These are phyloP conservation scores for Amanita brunnescens DNA, from an alignment of 768 basidiomycete species.

Conservation along the genomic window DNA sequence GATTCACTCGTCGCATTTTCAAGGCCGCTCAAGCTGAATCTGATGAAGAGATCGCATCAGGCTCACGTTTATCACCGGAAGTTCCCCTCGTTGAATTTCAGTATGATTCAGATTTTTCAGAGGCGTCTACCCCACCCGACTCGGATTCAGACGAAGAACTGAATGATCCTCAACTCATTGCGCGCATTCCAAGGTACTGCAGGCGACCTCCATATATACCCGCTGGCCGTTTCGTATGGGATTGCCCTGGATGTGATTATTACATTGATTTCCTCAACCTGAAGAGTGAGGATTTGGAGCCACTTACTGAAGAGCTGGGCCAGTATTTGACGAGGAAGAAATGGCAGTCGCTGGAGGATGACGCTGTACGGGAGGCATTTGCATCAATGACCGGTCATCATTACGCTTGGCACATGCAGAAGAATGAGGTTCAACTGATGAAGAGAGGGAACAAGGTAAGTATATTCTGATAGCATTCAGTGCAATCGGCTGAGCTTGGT, in stretches of 20 bases:
- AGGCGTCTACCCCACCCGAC: conserved; percentile 36
- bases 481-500: not conserved
- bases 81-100: conserved; percentile 12
- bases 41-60: not conserved
- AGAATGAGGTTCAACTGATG: not conserved
- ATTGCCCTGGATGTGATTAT: conserved; percentile 42
- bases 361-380: conserved; percentile 16
- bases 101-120: conserved; percentile 54
- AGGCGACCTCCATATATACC: conserved; percentile 30
- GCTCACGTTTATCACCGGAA: not conserved
- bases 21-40: not conserved
- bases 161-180: conserved; percentile 14
- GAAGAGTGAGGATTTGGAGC: conserved; percentile 21
- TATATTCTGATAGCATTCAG: not conserved
- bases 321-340: conserved; percentile 19
- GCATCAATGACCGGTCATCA: conserved; percentile 21
- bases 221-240: conserved; percentile 40
- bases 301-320: conserved; percentile 15
- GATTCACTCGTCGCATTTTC: not conserved
- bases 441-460: not conserved
- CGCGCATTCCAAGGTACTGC: conserved; percentile 28
- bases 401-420: conserved; percentile 12
- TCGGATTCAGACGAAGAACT: conserved; percentile 28
- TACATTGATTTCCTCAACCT: conserved; percentile 38
- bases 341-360: conserved; percentile 30